phyloP scores from a whole-genome alignment of 495 filamentous ascomycete species.

The Diplogelasinospora grovesii region DNA sequence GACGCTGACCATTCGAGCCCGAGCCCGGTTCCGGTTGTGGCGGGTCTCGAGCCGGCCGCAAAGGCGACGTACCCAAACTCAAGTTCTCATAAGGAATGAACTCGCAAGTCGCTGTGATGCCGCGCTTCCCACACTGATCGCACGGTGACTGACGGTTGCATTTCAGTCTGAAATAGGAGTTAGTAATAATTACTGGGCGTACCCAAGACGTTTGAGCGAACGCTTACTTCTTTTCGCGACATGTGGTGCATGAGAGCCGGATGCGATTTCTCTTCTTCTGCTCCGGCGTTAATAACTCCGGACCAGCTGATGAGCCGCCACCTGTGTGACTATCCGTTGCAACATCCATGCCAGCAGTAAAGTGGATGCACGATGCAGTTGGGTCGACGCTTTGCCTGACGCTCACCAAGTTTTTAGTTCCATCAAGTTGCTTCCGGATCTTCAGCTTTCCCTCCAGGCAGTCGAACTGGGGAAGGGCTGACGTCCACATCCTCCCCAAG shows the following conservation, averaged over 20 bases:
- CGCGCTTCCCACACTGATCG: slow-evolving; percentile 43
- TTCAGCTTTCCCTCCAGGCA: too few relatives aligned
- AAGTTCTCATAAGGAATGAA: slow-evolving; percentile 27
- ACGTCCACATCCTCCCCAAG: too few relatives aligned
- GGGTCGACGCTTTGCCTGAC: too few relatives aligned
- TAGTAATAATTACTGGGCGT: too few relatives aligned
- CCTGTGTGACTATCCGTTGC: neutral
- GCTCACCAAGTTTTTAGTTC: too few relatives aligned
- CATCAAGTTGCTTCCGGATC: too few relatives aligned
- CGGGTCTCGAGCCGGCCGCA: neutral
- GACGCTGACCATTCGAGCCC: neutral
- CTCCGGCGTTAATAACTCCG: slow-evolving; percentile 12
- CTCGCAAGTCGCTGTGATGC: slow-evolving; percentile 35
- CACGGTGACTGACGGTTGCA: slow-evolving; percentile 47
- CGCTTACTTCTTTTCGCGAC: slow-evolving; percentile 45
- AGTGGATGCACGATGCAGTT: too few relatives aligned
- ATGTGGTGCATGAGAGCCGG: slow-evolving; percentile 48
- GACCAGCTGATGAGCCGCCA: neutral
- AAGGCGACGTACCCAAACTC: slow-evolving; percentile 21
- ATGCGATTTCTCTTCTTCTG: slow-evolving; percentile 46
- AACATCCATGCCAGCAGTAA: slow-evolving; percentile 1
- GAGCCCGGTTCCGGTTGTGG: neutral
- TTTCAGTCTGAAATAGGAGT: slow-evolving; percentile 35
- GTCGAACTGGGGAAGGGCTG: too few relatives aligned
- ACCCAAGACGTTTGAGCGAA: neutral